Evolutionary conservation across 352 stramenopile genomes (phyloP).

Genomic region (Pythium coloratum): DNA sequence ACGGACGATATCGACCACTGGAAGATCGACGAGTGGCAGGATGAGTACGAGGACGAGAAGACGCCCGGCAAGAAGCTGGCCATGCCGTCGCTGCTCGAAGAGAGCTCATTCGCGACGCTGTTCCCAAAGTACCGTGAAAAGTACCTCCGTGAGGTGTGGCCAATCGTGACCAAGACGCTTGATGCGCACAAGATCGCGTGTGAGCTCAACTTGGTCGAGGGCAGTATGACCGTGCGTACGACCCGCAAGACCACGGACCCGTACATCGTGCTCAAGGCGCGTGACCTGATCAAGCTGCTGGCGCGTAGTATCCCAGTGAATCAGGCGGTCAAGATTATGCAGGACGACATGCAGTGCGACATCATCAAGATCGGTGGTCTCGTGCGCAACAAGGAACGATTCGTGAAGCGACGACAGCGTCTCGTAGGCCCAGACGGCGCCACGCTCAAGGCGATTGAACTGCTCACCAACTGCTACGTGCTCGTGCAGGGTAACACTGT

Average conservation of each 20-base stretch:
- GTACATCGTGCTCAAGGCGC: constrained; percentile 98
- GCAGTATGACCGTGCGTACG: constrained; percentile 89
- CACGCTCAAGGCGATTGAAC: constrained; percentile 97
- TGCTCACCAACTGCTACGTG: constrained; percentile 99
- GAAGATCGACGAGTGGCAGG: constrained; percentile 92
- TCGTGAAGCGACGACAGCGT: constrained; percentile 98
- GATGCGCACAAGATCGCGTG: constrained; percentile 95
- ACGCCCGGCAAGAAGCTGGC: constrained; percentile 58
- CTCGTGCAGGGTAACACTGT: constrained; percentile 99
- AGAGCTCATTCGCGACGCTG: constrained; percentile 99
- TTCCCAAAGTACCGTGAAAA: constrained; percentile 99
- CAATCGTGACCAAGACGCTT: constrained; percentile 96
- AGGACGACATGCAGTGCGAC: constrained; percentile 98
- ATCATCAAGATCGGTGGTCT: constrained; percentile 99
- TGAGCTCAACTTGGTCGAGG: constrained; percentile 99
- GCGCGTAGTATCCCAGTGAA: constrained; percentile 97
- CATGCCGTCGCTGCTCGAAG: constrained; percentile 93
- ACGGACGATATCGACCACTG: constrained; percentile 98
- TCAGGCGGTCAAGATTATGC: constrained; percentile 96
- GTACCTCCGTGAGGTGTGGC: constrained; percentile 99
- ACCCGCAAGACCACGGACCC: constrained; percentile 96
- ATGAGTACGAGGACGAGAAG: constrained; percentile 83
- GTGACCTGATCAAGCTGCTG: constrained; percentile 99
- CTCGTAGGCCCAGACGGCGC: constrained; percentile 97
- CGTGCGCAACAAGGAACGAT: constrained; percentile 99